Base-by-base conservation (phyloP, 2,329 filamentous ascomycete species). In the Lachnellula suecica region DNA sequence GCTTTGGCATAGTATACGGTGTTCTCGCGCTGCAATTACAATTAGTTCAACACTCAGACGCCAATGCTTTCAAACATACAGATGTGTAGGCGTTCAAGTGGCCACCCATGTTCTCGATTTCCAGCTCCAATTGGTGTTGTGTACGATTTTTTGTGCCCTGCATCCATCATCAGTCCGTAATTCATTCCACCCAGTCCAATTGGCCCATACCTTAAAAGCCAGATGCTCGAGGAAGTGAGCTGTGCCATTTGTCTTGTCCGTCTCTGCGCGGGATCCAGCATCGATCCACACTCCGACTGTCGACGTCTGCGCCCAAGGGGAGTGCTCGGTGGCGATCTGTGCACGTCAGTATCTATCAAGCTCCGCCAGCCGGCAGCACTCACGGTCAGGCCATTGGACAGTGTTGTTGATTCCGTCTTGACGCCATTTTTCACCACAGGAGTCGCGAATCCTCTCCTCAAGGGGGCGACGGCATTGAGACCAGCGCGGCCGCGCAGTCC, bases 41-140 rank as follows among this genome's bases (percentile, higher is more conserved):
- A 50, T 66, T 53, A 66, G 62, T 42, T 51, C 49, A 34, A 34
- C 25, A 34, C 50, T 35, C 31, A 20, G 47, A 23, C 31, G 52
- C 53, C 51, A 45, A 44, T 49, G 24, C 23, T 42, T 53, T 67
- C 65, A 76, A 54, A 66, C 88, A 70, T 85, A 97, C 92, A 80
- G 93, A 97, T 68, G 94, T 99, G 82, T 99, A 99, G 73, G 94
- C 94, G 77, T 99, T 99, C 68, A 99, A 83, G 79, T 99, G 94
- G 62, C 91, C 94, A 73, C 94, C 94, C 90, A 99, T 97, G 80
- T 99, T 99, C 83, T 99, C 94, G 71, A 99, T 97, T 81, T 99
- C 94, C 62, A 99, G 87, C 81, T 99, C 94, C 72, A 99, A 82
- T 79, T 99, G 94, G 73, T 95, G 89, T 77, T 99, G 94, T 62